A percentile compares a stretch with the other conserved stretches of the same genome.
Evolutionary conservation across 257 asterid genomes (phyloP).

Genomic region (Lithospermum erythrorhizon): DNA sequence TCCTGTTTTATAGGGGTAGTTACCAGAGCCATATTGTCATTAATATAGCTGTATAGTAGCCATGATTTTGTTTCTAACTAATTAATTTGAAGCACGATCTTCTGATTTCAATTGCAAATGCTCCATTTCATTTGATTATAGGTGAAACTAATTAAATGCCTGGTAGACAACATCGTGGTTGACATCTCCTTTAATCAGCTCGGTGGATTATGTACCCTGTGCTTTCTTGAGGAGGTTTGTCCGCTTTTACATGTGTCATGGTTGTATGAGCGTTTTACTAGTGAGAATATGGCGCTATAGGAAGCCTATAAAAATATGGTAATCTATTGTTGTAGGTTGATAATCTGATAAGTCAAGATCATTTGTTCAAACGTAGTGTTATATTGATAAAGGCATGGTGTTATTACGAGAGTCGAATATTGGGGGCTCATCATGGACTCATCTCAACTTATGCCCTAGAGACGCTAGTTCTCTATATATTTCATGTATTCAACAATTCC

Average conservation of each 20-base stretch:
- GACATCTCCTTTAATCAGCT: conserved; percentile 93
- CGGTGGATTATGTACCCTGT: conserved; percentile 87
- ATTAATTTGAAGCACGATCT: background rate
- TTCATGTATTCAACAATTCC: conserved; percentile 82
- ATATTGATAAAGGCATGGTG: conserved; percentile 98
- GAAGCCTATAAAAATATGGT: background rate
- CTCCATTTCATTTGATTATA: conserved; percentile 19
- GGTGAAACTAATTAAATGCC: conserved; percentile 86
- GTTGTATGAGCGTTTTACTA: background rate
- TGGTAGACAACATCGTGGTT: conserved; percentile 89
- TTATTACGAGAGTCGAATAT: conserved; percentile 89
- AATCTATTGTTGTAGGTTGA: conserved; percentile 49
- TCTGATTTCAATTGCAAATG: background rate
- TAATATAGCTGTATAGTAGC: too few relatives aligned
- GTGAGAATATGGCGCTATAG: background rate
- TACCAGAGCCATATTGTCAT: background rate
- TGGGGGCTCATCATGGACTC: conserved; percentile 97
- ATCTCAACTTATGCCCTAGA: conserved; percentile 98
- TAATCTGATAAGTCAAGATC: conserved; percentile 66
- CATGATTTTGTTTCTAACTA: too few relatives aligned
- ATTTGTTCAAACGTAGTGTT: conserved; percentile 90
- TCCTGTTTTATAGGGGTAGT: background rate
- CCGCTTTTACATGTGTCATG: background rate
- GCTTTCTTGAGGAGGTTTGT: conserved; percentile 89
- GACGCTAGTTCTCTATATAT: conserved; percentile 84